Percentiles rank a stretch among this genome's conserved stretches.
Evolutionary conservation across 108 stramenopile species (phyloP).

Genomic region (Cyclotella cryptica): DNA sequence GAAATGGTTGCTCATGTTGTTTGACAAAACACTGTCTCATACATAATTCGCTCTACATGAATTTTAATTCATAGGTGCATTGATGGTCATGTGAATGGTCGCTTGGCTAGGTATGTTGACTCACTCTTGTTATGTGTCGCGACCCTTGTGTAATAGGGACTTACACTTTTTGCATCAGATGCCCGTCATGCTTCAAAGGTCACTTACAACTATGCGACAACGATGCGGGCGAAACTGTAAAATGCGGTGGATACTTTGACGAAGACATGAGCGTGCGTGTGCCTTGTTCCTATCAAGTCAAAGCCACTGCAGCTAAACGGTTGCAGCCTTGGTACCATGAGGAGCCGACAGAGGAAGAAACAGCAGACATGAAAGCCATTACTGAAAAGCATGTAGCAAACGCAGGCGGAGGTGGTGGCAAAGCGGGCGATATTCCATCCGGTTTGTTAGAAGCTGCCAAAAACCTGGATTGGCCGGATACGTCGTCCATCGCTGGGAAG

Average conservation of each 20-base stretch:
- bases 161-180: slow-evolving; percentile 28
- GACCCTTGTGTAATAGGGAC: background rate
- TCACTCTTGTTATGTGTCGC: background rate
- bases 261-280: slow-evolving; percentile 53
- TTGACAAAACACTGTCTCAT: too few relatives aligned
- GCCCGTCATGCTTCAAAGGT: slow-evolving; percentile 68
- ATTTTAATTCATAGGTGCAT: slow-evolving; percentile 52
- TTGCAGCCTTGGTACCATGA: slow-evolving; percentile 52
- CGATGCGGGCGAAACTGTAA: slow-evolving; percentile 48
- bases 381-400: slow-evolving; percentile 42
- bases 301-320: slow-evolving; percentile 20
- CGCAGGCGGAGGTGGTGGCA: slow-evolving; percentile 34
- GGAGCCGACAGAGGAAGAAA: slow-evolving; percentile 71
- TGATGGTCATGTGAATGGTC: slow-evolving; percentile 77
- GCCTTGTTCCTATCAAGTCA: slow-evolving; percentile 28
- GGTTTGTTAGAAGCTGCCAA: slow-evolving; percentile 50
- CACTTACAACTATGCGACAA: slow-evolving; percentile 65
- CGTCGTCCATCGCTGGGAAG: slow-evolving; percentile 26
- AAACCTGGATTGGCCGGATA: slow-evolving; percentile 48
- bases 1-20: background rate
- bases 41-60: too few relatives aligned
- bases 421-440: slow-evolving; percentile 24
- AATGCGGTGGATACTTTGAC: slow-evolving; percentile 73
- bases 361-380: slow-evolving; percentile 65
- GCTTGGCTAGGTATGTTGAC: slow-evolving; percentile 54